Base-by-base conservation (phyloP, 495 filamentous ascomycete species). In the Neurospora sp. region DNA sequence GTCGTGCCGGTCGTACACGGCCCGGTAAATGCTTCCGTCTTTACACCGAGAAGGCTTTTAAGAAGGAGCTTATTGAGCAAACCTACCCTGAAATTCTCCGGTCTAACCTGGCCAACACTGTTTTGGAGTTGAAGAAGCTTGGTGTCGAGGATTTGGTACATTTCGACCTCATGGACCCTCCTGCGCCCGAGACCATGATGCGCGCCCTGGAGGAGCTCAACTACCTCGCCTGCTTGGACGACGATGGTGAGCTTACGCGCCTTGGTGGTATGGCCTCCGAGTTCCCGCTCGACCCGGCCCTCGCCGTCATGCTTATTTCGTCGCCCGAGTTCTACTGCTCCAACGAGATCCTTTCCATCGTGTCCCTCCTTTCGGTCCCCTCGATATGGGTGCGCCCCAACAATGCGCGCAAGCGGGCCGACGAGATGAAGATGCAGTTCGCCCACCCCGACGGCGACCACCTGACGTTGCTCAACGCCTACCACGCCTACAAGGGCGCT, bases 301-400 rank as follows among this genome's bases (percentile, higher is more conserved):
- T 98, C 35, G 96, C 96, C 0, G 96, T 99, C 65, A 99, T 99
- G 96, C 86, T 99, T 70, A 98, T 98, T 80, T 92, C 90, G 31
- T 97, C 94, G 18, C 96, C 96, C 2, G 96, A 99, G 76, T 99
- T 98, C 82, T 97, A 94, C 83, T 99, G 96, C 86, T 97, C 94
- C 16, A 98, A 97, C 80, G 96, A 99, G 82, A 94, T 99, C 45
- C 88, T 99, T 6, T 98, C 96, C 37, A 92, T 98, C 75, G 97
- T 93, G 1, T 91, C 96, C 2, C 87, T 99, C 6, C 90, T 99
- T 6, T 98, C 96, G 0, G 95, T 98, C 8, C 96, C 96, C 0
- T 92, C 97, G 78, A 90, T 99, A 68, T 99, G 97, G 80, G 90
- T 96, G 53, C 92, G 96, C 1, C 96, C 96, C 5, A 89, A 91